These are phyloP conservation scores for Diaporthe vexans DNA, from an alignment of 2,329 filamentous ascomycete genomes.

Conservation along the genomic window DNA sequence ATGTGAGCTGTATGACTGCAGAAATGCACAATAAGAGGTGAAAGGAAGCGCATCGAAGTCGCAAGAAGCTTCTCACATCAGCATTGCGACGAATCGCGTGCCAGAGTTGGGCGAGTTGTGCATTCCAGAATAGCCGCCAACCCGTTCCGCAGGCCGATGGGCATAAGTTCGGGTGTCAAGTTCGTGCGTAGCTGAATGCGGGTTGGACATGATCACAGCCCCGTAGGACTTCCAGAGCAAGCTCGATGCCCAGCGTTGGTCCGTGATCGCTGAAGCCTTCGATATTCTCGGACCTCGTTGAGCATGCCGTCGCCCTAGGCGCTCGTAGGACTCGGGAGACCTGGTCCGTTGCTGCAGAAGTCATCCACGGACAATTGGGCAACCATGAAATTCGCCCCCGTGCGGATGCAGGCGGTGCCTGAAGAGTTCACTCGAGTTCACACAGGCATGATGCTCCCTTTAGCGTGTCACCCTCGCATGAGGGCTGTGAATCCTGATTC, in stretches of 20 bases:
- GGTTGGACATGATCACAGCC: conserved; percentile 25
- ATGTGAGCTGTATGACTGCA: conserved; percentile 29
- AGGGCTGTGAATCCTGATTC: conserved; percentile 28
- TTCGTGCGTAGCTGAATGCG: background rate
- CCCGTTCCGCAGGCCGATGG: conserved; percentile 35
- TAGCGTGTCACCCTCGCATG: background rate
- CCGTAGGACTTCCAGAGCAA: conserved; percentile 18
- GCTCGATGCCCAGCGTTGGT: conserved; percentile 26
- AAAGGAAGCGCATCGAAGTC: conserved; percentile 34
- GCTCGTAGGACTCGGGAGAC: conserved; percentile 1
- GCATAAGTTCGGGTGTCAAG: conserved; percentile 28
- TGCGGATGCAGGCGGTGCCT: background rate
- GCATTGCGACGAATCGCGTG: conserved; percentile 19
- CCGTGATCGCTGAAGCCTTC: background rate
- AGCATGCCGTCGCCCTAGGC: background rate
- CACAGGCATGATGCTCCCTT: background rate
- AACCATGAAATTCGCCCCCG: background rate
- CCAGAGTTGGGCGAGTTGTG: conserved; percentile 1
- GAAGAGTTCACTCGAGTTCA: conserved; percentile 26
- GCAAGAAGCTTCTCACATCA: conserved; percentile 33
- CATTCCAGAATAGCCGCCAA: conserved; percentile 36
- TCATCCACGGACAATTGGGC: conserved; percentile 8
- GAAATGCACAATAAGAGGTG: background rate
- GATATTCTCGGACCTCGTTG: background rate
- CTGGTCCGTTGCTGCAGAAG: background rate